A percentile compares a stretch with the other conserved stretches of the same genome.
Conservation (phyloP, 78 protist species). For the Dictyostelium discoideum region DNA sequence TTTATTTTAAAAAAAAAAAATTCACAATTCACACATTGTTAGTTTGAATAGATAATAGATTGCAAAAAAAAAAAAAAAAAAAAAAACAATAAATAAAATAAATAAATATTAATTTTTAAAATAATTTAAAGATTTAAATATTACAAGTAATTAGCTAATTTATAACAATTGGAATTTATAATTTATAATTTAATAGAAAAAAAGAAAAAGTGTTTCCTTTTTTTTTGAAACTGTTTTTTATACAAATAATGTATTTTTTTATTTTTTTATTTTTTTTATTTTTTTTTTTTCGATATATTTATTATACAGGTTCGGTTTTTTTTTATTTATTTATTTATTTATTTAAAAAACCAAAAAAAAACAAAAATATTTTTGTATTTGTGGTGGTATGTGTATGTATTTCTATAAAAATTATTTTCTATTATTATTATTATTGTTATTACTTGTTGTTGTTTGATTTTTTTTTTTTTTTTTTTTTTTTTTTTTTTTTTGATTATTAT, state of each 20-base stretch:
- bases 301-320: neutral
- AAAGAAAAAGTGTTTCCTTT: neutral
- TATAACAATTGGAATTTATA: neutral
- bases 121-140: neutral
- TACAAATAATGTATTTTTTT: neutral
- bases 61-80: neutral
- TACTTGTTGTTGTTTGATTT: neutral
- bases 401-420: neutral
- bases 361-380: neutral
- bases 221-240: neutral
- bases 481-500: too few species aligned
- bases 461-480: too few species aligned
- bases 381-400: neutral
- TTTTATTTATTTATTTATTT: too few species aligned
- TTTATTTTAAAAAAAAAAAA: neutral
- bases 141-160: neutral
- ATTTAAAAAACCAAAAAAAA: neutral
- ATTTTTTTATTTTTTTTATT: neutral
- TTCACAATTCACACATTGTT: neutral
- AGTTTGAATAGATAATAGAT: neutral
- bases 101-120: too few species aligned
- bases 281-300: neutral
- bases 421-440: neutral
- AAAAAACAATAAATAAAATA: too few species aligned
- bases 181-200: too few species aligned